Base-by-base conservation (phyloP, 768 basidiomycete genomes). In the Strobilomyces confusus region DNA sequence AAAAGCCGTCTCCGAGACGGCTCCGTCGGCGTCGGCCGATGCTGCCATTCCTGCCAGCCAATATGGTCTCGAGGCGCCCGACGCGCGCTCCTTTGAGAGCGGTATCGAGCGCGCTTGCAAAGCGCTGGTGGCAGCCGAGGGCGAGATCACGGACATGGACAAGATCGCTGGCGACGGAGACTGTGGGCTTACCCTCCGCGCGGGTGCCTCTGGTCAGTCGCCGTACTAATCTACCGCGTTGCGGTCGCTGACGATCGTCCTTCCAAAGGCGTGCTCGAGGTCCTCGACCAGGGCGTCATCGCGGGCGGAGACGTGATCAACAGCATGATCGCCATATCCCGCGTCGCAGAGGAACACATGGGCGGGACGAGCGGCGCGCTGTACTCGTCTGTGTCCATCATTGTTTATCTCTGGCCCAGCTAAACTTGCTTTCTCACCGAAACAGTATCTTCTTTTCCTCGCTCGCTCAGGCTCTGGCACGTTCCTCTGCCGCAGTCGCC, bases 121-220 rank as follows among this genome's bases (percentile, higher is more conserved):
- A 19, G 83, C 82, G 2, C 71, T 98, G 55, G 80, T 92, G 54
- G 72, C 71, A 9, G 88, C 87, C 9, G 95, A 98, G 67, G 83
- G 88, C 1, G 92, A 94, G 59, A 92, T 99, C 56, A 98, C 95
- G 14, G 72, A 79, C 19, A 88, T 92, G 83, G 95, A 99, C 68
- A 86, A 80, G 52, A 86, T 98, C 49, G 89, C 91, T 2, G 95
- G 95, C 25, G 95, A 98, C 64, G 95, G 95, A 5, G 87, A 88
- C 62, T 84, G 83, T 43, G 86, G 86, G 0, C 66, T 84, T 42
- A 86, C 84, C 0, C 76, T 86, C 33, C 81, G 82, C 75, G 81
- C 83, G 9, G 95, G 95, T 33, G 87, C 88, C 30, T 76, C 82
- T 63, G 85, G 87, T 81, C 61, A 64, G 70, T 60, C 36, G n/a